phyloP scores from a whole-genome alignment of 179 eudicot genomes.

The Actinidia polygama region DNA sequence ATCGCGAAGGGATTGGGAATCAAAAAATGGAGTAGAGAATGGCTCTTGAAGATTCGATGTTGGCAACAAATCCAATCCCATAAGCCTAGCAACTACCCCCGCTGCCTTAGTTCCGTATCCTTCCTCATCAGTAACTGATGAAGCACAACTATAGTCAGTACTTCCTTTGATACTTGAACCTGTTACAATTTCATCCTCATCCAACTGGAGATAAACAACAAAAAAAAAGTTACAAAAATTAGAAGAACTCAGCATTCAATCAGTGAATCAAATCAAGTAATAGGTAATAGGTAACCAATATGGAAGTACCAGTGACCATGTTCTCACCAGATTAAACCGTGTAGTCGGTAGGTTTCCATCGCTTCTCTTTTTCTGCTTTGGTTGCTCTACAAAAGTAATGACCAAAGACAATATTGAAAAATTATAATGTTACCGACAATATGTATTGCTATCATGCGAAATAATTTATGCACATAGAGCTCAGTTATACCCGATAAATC shows the following conservation, averaged over 20 bases:
- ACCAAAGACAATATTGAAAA: not conserved
- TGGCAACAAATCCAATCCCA: constrained; percentile 94
- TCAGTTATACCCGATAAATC: constrained; percentile 48
- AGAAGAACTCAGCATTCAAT: too few species aligned
- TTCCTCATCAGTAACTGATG: constrained; percentile 90
- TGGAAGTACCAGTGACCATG: constrained; percentile 10
- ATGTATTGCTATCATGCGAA: not conserved
- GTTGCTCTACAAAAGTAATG: constrained; percentile 46
- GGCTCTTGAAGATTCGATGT: constrained; percentile 54
- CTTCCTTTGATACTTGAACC: constrained; percentile 64
- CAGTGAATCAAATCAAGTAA: not conserved
- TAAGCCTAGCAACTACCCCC: constrained; percentile 89
- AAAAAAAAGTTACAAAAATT: not conserved
- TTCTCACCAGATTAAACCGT: constrained; percentile 58
- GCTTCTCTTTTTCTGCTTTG: constrained; percentile 67
- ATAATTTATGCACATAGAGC: constrained; percentile 3
- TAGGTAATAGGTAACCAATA: not conserved
- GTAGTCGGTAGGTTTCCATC: constrained; percentile 62
- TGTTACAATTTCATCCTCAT: constrained; percentile 58
- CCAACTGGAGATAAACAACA: constrained; percentile 28
- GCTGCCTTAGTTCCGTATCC: constrained; percentile 63
- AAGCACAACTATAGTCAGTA: constrained; percentile 83
- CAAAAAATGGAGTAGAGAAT: constrained; percentile 57
- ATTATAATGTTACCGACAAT: not conserved
- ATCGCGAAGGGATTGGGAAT: constrained; percentile 63